These are phyloP conservation scores for Fennellomyces sp. DNA, from an alignment of 371 early-diverging fungal genomes.

Conservation along the genomic window DNA sequence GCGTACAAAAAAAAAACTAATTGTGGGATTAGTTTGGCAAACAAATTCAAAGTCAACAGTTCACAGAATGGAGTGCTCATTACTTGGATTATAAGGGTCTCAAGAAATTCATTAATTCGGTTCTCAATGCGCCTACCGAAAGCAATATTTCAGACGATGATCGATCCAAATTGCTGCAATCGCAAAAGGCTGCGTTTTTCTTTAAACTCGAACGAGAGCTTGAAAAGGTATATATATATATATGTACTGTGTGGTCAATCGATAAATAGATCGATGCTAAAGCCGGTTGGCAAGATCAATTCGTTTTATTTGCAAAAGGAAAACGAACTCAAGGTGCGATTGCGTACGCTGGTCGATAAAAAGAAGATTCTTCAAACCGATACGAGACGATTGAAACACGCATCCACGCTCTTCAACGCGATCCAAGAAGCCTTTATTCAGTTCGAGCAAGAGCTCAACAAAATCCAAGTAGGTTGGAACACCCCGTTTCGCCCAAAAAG, in stretches of 20 bases:
- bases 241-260: no score
- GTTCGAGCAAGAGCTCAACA: slow-evolving; percentile 91
- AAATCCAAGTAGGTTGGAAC: slow-evolving; percentile 75
- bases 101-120: slow-evolving; percentile 92
- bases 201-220: slow-evolving; percentile 84
- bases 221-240: slow-evolving; percentile 84
- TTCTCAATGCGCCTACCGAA: slow-evolving; percentile 43
- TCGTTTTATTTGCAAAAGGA: slow-evolving; percentile 83
- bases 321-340: slow-evolving; percentile 75
- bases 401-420: slow-evolving; percentile 61
- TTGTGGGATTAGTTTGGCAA: slow-evolving; percentile 95
- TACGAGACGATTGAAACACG: slow-evolving; percentile 55
- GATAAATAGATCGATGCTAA: neutral
- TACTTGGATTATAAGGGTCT: slow-evolving; percentile 94
- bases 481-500: neutral
- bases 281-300: slow-evolving; percentile 66
- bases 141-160: slow-evolving; percentile 54
- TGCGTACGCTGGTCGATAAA: slow-evolving; percentile 77
- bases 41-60: slow-evolving; percentile 89
- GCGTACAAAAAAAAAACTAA: no score
- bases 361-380: slow-evolving; percentile 74
- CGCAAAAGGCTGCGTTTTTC: slow-evolving; percentile 83
- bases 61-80: slow-evolving; percentile 90
- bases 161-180: slow-evolving; percentile 59
- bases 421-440: slow-evolving; percentile 88